phyloP scores from a whole-genome alignment of 2,329 filamentous ascomycete genomes.

The Mycocentrospora acerina region DNA sequence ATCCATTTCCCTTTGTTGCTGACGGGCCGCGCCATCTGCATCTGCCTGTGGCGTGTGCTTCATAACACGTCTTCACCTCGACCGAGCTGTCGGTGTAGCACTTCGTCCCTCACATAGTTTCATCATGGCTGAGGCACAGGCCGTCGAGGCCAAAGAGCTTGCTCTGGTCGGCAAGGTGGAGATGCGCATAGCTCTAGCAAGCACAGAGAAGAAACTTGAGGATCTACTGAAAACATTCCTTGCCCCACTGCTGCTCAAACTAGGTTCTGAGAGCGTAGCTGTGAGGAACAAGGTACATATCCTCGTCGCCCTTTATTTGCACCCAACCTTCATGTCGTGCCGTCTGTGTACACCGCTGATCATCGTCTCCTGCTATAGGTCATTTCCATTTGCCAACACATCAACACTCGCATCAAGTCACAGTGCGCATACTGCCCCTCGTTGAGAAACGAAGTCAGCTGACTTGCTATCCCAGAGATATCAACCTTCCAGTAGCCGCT shows the following conservation, averaged over 20 bases:
- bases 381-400: slow-evolving; percentile 69
- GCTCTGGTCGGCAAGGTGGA: slow-evolving; percentile 83
- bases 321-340: neutral
- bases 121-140: slow-evolving; percentile 35
- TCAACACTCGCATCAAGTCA: slow-evolving; percentile 65
- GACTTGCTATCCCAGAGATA: slow-evolving; percentile 43
- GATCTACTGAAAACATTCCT: slow-evolving; percentile 76
- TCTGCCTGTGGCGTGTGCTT: slow-evolving; percentile 26
- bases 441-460: slow-evolving; percentile 6
- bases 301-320: neutral
- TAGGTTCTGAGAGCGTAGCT: slow-evolving; percentile 74
- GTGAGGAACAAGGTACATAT: slow-evolving; percentile 72
- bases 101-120: slow-evolving; percentile 5
- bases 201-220: slow-evolving; percentile 81
- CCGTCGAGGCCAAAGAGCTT: slow-evolving; percentile 69
- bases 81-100: slow-evolving; percentile 1
- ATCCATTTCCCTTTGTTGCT: slow-evolving; percentile 8
- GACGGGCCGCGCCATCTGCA: slow-evolving; percentile 18
- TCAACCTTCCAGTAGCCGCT: slow-evolving; percentile 80
- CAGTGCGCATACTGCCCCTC: slow-evolving; percentile 41
- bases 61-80: slow-evolving; percentile 7
- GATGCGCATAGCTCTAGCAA: slow-evolving; percentile 77
- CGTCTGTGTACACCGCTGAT: slow-evolving; percentile 32
- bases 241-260: slow-evolving; percentile 79
- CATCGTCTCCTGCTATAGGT: slow-evolving; percentile 47